Percentiles rank a stretch among this genome's conserved stretches.
Conservation (phyloP, 2,329 filamentous ascomycete species). For the Botrytis fragariae region DNA sequence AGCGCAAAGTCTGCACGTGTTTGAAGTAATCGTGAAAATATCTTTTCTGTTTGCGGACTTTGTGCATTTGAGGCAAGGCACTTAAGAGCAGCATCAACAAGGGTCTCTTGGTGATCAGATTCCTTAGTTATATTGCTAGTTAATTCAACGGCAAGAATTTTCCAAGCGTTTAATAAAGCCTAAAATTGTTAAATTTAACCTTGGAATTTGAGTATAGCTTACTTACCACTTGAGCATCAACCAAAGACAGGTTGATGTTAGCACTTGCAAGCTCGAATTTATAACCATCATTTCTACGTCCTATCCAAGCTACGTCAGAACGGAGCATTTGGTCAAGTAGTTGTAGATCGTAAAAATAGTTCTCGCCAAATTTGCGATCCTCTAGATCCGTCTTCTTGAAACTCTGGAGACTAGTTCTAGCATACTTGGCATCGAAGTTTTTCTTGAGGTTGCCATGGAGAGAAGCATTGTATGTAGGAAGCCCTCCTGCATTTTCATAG, state of each 20-base stretch:
- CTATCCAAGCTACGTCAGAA: slow-evolving; percentile 76
- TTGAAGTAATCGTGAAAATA: slow-evolving; percentile 78
- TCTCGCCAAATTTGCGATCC: slow-evolving; percentile 63
- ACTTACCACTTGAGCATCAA: slow-evolving; percentile 85
- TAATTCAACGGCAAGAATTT: slow-evolving; percentile 80
- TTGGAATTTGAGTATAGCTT: neutral
- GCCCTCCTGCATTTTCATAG: slow-evolving; percentile 70
- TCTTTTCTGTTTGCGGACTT: slow-evolving; percentile 68
- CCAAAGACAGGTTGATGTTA: slow-evolving; percentile 85
- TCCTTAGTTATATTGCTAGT: slow-evolving; percentile 50
- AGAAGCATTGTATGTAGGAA: slow-evolving; percentile 83
- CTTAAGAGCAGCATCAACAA: slow-evolving; percentile 67
- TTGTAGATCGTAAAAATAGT: slow-evolving; percentile 81
- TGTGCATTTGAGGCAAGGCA: slow-evolving; percentile 77
- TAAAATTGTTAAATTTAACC: slow-evolving; percentile 41
- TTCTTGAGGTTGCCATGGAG: slow-evolving; percentile 80
- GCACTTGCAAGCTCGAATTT: slow-evolving; percentile 78
- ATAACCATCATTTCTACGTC: slow-evolving; percentile 69
- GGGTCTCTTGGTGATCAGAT: slow-evolving; percentile 29
- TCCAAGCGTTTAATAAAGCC: slow-evolving; percentile 85
- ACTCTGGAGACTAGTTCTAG: slow-evolving; percentile 67
- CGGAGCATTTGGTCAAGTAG: slow-evolving; percentile 73
- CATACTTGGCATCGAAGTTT: slow-evolving; percentile 79
- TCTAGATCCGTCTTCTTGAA: slow-evolving; percentile 75
- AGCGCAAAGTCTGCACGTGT: slow-evolving; percentile 78